Evolutionary conservation across 2,329 filamentous ascomycete genomes (phyloP), one percentile per base, ranked within the genome.

Genomic region (Stachybotrys chartarum): DNA sequence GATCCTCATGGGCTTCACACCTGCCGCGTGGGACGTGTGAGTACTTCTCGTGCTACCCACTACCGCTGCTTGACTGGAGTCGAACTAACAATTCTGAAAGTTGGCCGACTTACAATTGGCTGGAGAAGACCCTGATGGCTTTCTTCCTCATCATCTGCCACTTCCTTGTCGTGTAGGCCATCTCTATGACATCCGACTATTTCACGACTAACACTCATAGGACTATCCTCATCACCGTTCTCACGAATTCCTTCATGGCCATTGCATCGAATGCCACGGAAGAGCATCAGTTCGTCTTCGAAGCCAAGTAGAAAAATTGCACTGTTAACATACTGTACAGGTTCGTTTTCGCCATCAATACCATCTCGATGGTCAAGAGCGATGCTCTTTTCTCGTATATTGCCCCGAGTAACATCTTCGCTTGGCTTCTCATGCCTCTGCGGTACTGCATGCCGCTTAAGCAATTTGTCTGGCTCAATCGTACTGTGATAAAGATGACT

Each of bases 321-420:
- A 6, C 12, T 42, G 48, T 58, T 63, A 39, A 66, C 52, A 17
- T 35, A 7, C 35, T 54, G 7, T 44, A 63, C 58, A 82, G 79
- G 57, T 97, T 96, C 67, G 74, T 97, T 3, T 97, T 97, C 66
- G 93, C 93, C 0, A 91, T 97, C 69, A 97, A 97, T 67, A 95
- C 93, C 5, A 96, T 97, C 52, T 95, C 91, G 5, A 95, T 96
- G 90, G 93, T 97, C 61, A 97, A 97, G 71, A 96, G 94, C n/a
- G 93, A 97, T 68, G 89, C 91, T 0, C 77, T 97, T 0, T 97
- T 97, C 75, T 95, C 91, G 4, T 97, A 97, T 68, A 83, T 97
- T 58, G 89, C 93, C 1, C 93, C 93, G 0, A 87, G 89, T 14
- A 97, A 97, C 67, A 88, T 97, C 32, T 81, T 97, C 59, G 92